A percentile compares a stretch with the other conserved stretches of the same genome.
These are phyloP conservation scores for Leccinum rimulosum DNA, from an alignment of 768 basidiomycete genomes.

Conservation along the genomic window DNA sequence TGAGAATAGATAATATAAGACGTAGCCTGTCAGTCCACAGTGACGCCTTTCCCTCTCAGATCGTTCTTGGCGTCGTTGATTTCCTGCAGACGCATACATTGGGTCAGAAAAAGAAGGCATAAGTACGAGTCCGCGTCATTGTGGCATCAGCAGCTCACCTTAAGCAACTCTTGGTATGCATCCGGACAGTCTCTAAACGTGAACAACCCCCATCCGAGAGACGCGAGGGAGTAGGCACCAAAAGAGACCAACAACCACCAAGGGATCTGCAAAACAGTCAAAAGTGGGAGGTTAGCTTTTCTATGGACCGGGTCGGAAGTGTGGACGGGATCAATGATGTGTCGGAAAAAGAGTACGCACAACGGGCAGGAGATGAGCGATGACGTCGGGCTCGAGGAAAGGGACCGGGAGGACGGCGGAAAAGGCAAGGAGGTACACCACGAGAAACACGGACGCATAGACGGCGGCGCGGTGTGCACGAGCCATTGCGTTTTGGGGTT, in stretches of 20 bases:
- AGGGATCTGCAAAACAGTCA: constrained; percentile 49
- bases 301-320: neutral
- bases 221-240: constrained; percentile 76
- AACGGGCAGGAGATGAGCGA: constrained; percentile 12
- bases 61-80: constrained; percentile 58
- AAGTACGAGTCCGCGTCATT: neutral
- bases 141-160: constrained; percentile 32
- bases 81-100: constrained; percentile 41
- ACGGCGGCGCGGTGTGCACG: constrained; percentile 55
- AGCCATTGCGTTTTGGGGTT: constrained; percentile 43
- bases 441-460: constrained; percentile 39
- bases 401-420: constrained; percentile 17
- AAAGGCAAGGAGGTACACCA: constrained; percentile 51
- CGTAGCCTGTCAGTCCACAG: constrained; percentile 44
- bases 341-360: constrained; percentile 7
- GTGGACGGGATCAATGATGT: neutral
- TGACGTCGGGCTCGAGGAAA: constrained; percentile 8
- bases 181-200: constrained; percentile 78
- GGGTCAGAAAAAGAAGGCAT: neutral
- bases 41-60: constrained; percentile 56
- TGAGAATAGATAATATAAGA: neutral
- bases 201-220: constrained; percentile 71
- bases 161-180: constrained; percentile 67
- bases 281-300: neutral
- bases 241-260: constrained; percentile 83